Evolutionary conservation across 352 stramenopile genomes (phyloP).

Genomic region (Saprolegnia diclina): DNA sequence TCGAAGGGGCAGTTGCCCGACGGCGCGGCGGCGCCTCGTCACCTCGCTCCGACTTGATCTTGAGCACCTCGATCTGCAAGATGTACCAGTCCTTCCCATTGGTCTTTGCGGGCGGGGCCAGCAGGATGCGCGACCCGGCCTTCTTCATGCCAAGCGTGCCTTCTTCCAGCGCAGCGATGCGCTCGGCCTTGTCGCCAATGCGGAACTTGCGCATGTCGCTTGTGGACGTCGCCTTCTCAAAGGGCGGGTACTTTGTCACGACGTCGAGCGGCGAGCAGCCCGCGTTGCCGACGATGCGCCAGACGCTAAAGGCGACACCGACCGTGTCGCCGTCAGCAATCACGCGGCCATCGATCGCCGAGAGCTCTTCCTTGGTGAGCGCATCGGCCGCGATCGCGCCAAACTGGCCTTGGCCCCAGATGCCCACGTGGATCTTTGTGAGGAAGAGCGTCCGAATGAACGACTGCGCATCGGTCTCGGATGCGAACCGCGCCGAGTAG

Average conservation of each 20-base stretch:
- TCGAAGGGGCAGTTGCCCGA: background rate
- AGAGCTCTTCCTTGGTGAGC: constrained; percentile 49
- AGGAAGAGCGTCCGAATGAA: constrained; percentile 69
- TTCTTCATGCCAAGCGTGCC: constrained; percentile 87
- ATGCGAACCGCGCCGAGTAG: constrained; percentile 71
- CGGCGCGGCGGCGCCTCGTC: background rate
- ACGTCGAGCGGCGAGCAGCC: constrained; percentile 49
- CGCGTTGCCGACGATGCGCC: constrained; percentile 69
- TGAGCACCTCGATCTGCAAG: constrained; percentile 66
- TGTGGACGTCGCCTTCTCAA: constrained; percentile 48
- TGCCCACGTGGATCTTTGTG: constrained; percentile 73
- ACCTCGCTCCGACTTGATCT: constrained; percentile 43
- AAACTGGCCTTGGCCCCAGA: constrained; percentile 53
- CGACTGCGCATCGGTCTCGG: constrained; percentile 49
- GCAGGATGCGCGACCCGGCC: constrained; percentile 78
- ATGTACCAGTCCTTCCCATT: constrained; percentile 80
- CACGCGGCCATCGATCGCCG: constrained; percentile 33
- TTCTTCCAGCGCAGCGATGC: constrained; percentile 85
- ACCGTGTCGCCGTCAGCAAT: constrained; percentile 49
- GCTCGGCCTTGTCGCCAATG: constrained; percentile 66
- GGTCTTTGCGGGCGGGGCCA: constrained; percentile 75
- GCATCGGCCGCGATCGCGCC: constrained; percentile 43
- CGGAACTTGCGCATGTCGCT: constrained; percentile 59
- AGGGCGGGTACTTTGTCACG: constrained; percentile 70
- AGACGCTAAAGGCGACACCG: constrained; percentile 59